A percentile compares a stretch with the other conserved stretches of the same genome.
These are phyloP conservation scores for Vigna angularis DNA, from an alignment of 306 rosid species.

Conservation along the genomic window DNA sequence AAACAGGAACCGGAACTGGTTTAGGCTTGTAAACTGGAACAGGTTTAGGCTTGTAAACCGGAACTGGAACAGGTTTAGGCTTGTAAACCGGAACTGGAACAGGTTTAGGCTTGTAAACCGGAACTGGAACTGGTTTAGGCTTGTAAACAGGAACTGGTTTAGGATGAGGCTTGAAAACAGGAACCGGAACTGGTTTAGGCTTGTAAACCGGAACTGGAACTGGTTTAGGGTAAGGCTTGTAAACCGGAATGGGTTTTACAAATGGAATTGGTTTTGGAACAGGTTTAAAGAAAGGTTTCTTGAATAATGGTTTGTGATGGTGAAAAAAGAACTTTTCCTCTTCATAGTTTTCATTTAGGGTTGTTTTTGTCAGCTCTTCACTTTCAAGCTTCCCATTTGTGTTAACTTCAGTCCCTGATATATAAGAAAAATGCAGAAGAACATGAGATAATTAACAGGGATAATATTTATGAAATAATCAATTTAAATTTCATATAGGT, in stretches of 20 bases:
- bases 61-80: no score
- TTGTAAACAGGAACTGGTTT: neutral
- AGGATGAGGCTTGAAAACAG: no score
- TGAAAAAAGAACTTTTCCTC: slow-evolving; percentile 48
- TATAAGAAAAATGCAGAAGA: neutral
- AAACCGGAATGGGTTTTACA: no score
- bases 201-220: no score
- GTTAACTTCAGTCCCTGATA: slow-evolving; percentile 34
- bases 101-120: no score
- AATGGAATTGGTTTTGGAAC: neutral
- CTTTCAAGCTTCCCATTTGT: slow-evolving; percentile 24
- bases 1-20: no score
- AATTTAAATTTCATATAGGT: neutral
- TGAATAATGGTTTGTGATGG: slow-evolving; percentile 28
- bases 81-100: no score
- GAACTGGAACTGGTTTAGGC: neutral
- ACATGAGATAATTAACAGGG: neutral
- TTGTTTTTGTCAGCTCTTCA: slow-evolving; percentile 29
- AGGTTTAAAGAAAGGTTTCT: neutral
- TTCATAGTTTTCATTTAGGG: slow-evolving; percentile 33
- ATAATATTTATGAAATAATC: neutral
- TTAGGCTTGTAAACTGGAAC: neutral
- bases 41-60: no score
- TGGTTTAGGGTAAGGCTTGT: no score
- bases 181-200: no score